phyloP scores from a whole-genome alignment of 805 yeast species.

The Spencermartinsiella europaea region DNA sequence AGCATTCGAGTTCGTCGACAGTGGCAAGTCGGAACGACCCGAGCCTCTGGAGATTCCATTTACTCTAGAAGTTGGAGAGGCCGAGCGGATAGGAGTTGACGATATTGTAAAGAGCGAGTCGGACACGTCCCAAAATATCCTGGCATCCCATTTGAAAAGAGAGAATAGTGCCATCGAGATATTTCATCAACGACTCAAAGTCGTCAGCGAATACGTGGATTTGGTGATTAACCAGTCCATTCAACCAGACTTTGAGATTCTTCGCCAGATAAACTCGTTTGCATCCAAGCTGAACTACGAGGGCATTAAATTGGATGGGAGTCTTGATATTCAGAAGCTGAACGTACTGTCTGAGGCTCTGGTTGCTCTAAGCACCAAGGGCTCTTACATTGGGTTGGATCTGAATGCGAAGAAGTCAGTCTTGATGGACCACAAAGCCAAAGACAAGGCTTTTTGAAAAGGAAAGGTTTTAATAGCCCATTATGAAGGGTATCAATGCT shows the following conservation, averaged over 20 bases:
- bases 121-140: slow-evolving; percentile 8
- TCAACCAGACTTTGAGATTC: slow-evolving; percentile 16
- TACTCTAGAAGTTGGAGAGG: slow-evolving; percentile 24
- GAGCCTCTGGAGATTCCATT: slow-evolving; percentile 22
- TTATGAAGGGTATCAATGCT: too few relatives aligned
- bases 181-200: slow-evolving; percentile 20
- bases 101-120: slow-evolving; percentile 20
- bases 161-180: slow-evolving; percentile 25
- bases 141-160: slow-evolving; percentile 11
- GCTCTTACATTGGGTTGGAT: slow-evolving; percentile 16
- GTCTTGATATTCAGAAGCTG: slow-evolving; percentile 21
- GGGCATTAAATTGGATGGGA: neutral
- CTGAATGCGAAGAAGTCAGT: slow-evolving; percentile 15
- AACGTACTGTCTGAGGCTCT: slow-evolving; percentile 24
- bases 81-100: slow-evolving; percentile 30
- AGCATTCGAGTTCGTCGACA: slow-evolving; percentile 19
- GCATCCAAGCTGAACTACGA: slow-evolving; percentile 13
- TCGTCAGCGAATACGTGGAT: slow-evolving; percentile 20
- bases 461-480: too few relatives aligned
- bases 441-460: too few relatives aligned
- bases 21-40: slow-evolving; percentile 6
- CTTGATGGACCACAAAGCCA: neutral
- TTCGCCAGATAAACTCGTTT: slow-evolving; percentile 22
- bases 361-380: slow-evolving; percentile 24
- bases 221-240: slow-evolving; percentile 13